Percentiles rank a stretch among this genome's conserved stretches.
Evolutionary conservation across 345 rosid species (phyloP).

Genomic region (Eutrema yunnanense): DNA sequence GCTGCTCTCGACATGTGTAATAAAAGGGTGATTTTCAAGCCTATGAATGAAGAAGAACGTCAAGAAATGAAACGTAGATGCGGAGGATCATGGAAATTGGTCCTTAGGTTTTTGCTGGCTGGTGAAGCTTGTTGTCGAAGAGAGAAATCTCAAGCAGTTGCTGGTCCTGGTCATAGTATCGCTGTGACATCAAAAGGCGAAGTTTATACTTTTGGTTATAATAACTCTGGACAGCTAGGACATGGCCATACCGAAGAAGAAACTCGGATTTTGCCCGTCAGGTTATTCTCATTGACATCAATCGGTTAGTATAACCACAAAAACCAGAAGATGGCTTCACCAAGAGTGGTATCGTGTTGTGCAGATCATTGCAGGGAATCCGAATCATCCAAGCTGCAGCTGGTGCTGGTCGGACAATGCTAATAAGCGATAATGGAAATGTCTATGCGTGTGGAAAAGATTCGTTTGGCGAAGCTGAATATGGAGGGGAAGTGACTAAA

Average conservation of each 20-base stretch:
- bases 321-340: not conserved
- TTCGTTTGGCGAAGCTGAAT: constrained; percentile 80
- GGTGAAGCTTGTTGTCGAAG: constrained; percentile 94
- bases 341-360: constrained; percentile 26
- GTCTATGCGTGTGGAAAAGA: constrained; percentile 91
- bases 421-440: constrained; percentile 75
- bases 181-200: constrained; percentile 75
- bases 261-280: constrained; percentile 69
- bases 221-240: constrained; percentile 90
- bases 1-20: constrained; percentile 97
- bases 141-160: constrained; percentile 92
- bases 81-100: constrained; percentile 96
- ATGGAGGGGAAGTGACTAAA: constrained; percentile 57
- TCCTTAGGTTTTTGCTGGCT: constrained; percentile 80
- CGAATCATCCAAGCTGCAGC: constrained; percentile 95
- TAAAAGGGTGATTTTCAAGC: constrained; percentile 79
- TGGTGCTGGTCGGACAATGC: constrained; percentile 97
- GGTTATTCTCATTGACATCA: constrained; percentile 51
- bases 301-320: constrained; percentile 20
- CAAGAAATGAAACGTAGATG: constrained; percentile 69
- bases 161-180: constrained; percentile 97
- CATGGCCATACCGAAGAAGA: constrained; percentile 80
- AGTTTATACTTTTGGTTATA: constrained; percentile 81
- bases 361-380: constrained; percentile 93
- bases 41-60: constrained; percentile 68